Percentiles rank a stretch among this genome's conserved stretches.
phyloP scores from a whole-genome alignment of 2,329 filamentous ascomycete species.

The Metarhizium robertsii region DNA sequence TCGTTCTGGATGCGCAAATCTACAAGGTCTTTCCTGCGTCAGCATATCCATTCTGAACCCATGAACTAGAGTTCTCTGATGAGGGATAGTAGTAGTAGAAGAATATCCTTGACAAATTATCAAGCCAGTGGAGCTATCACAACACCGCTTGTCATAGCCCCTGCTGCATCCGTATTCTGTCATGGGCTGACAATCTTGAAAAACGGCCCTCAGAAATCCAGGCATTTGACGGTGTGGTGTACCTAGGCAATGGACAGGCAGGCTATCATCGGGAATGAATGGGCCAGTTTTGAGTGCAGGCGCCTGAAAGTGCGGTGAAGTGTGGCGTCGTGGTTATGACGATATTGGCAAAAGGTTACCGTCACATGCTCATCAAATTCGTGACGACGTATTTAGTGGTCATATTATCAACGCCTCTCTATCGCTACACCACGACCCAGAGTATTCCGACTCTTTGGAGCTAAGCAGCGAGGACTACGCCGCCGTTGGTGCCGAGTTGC shows the following conservation, averaged over 20 bases:
- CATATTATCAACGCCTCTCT: neutral
- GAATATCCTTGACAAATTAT: too few species aligned
- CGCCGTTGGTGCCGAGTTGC: neutral
- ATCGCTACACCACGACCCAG: neutral
- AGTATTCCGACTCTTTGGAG: neutral
- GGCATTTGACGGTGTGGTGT: too few species aligned
- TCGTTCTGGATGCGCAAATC: neutral
- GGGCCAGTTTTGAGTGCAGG: neutral
- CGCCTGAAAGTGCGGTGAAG: slow-evolving; percentile 1
- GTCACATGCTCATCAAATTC: neutral
- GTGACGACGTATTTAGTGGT: neutral
- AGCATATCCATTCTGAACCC: neutral
- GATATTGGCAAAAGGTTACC: neutral
- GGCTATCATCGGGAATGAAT: neutral
- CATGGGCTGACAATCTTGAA: neutral
- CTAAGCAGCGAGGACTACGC: neutral
- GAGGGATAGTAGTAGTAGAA: too few species aligned
- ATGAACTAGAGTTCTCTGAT: too few species aligned
- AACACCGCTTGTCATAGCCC: neutral
- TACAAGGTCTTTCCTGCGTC: neutral
- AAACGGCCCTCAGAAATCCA: neutral
- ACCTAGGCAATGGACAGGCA: neutral
- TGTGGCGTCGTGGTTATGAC: neutral
- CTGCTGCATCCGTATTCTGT: neutral
- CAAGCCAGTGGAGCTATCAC: neutral